Evolutionary conservation across 257 asterid genomes (phyloP).

Genomic region (Solanum corneliomulleri): DNA sequence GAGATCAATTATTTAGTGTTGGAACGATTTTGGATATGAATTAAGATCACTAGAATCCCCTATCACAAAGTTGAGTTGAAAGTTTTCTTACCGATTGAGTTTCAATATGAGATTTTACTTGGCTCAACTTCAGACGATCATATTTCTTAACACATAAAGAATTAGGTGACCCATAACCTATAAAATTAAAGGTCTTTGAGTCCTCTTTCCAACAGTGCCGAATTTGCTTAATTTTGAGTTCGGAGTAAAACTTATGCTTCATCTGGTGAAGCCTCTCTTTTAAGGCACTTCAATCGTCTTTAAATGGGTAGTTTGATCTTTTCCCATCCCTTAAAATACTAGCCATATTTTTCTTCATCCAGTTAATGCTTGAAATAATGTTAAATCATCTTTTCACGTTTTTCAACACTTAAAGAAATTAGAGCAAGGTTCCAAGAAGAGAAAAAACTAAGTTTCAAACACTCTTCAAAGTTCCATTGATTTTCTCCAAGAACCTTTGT

Average conservation of each 20-base stretch:
- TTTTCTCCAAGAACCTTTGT: neutral
- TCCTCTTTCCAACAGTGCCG: neutral
- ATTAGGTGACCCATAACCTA: neutral
- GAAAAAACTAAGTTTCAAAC: neutral
- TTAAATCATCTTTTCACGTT: neutral
- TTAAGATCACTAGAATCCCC: neutral
- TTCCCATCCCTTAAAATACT: neutral
- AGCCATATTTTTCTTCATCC: neutral
- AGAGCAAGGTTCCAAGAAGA: neutral
- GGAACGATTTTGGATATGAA: neutral
- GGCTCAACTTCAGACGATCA: neutral
- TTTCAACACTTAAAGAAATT: neutral
- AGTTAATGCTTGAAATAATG: neutral
- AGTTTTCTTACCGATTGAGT: neutral
- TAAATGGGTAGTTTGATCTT: neutral
- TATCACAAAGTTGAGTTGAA: neutral
- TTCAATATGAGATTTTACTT: neutral
- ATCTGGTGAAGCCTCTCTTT: neutral
- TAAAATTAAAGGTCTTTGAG: too few relatives aligned
- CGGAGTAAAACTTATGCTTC: neutral
- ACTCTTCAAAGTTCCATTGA: neutral
- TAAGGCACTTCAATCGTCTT: neutral
- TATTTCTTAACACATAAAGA: neutral
- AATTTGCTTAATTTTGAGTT: neutral
- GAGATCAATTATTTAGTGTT: neutral